Base-by-base conservation (phyloP, 208 protist species). In the Acanthamoeba sp. region DNA sequence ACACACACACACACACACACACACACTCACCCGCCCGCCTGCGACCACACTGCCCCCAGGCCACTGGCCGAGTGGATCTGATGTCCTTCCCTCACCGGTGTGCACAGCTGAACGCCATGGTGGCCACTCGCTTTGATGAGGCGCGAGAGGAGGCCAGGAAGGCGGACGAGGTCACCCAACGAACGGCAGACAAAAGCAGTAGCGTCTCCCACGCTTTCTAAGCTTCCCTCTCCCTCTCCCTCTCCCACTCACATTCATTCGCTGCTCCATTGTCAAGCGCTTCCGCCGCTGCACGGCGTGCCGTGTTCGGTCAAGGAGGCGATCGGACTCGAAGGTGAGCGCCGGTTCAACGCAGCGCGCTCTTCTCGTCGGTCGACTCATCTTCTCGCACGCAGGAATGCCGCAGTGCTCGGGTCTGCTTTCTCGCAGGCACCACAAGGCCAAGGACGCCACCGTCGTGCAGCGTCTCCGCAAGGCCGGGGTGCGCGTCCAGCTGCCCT, bases 61-160 rank as follows among this genome's bases (percentile, higher is more conserved):
- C n/a, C n/a, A n/a, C n/a, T n/a, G n/a, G n/a, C n/a, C n/a, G n/a
- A n/a, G n/a, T n/a, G n/a, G n/a, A n/a, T n/a, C n/a, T n/a, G n/a
- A n/a, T n/a, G n/a, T n/a, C n/a, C n/a, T n/a, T n/a, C n/a, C n/a
- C n/a, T 66, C n/a, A 22, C 20, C 14, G 27, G 20, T 66, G 20
- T 22, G 14, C 57, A 66, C 45, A 50, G 59, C 59, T 66, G 27
- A 66, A 66, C n/a, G 59, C 59, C 59, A 66, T 66, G 59, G 59
- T 66, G 59, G 59, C 59, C n/a, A 66, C 59, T 22, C 59, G 59
- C 27, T 66, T 66, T 66, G 59, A 66, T 10, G 59, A 66, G 59
- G 59, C 59, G 27, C 20, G 59, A 32, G 59, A 24, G 20, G 59
- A 66, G 20, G 59, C 59, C 20, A 24, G 59, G n/a, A 24, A 22